Base-by-base conservation (phyloP, 371 early-diverging fungal genomes). In the Circinella umbellata region DNA sequence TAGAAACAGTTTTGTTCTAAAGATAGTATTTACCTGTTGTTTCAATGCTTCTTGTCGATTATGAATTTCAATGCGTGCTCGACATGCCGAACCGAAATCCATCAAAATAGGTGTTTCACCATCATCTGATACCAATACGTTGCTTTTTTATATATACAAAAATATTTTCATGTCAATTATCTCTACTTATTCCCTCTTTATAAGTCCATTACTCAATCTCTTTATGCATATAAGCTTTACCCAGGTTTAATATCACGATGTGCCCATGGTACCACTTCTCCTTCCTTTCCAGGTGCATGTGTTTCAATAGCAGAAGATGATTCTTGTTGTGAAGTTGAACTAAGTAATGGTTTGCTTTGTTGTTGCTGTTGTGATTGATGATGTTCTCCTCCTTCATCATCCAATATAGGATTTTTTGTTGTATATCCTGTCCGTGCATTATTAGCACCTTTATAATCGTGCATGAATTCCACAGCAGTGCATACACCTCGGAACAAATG, bases 161-260 rank as follows among this genome's bases (percentile, higher is more conserved):
- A 18, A 3, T n/a, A 55, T 55, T 9, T n/a, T 14, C 15, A 47
- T 47, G 47, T 47, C 9, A 47, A 11, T 15, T 47, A 11, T 47
- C 47, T 47, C 47, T 15, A n/a, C 15, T 11, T 15, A 47, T 0
- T 47, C 3, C 47, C 51, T 74, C 73, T 27, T 42, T 42, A 42
- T 42, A 2, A 11, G 3, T 42, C 42, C 11, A 9, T 9, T 42
- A 6, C 42, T 42, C 42, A 9, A 42, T 39, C 6, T 42, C 11
- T 9, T 9, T 42, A 42, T 42, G 6, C 3, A 9, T 42, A 42
- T 42, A 18, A 72, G 71, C 72, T 27, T 69, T 87, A 89, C 82
- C 85, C 93, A n/a, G 92, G 93, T 72, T 94, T 94, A 67, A 94
- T 91, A 70, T 94, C 94, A 35, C 94, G 80, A 73, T 94, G 94